Base-by-base conservation (phyloP, 2,329 filamentous ascomycete species). In the Talaromyces albobiverticillius region DNA sequence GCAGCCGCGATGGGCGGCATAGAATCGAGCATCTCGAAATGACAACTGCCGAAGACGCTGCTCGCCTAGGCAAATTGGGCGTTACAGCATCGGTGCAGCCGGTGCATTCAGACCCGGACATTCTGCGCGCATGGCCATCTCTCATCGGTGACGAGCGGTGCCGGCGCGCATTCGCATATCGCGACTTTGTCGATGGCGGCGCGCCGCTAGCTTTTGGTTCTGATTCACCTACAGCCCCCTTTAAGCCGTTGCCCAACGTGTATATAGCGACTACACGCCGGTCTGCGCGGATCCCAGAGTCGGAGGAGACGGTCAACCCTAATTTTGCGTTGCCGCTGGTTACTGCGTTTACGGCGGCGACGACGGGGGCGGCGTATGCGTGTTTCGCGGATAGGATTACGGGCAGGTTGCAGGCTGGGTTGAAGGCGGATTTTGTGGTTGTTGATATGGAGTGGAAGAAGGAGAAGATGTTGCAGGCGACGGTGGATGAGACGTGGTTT, bases 1-100 rank as follows among this genome's bases (percentile, higher is more conserved):
- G 63, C 20, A 69, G 69, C 1, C 71, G 72, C 3, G 70, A 68
- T 16, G 70, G 71, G 41, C 69, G 78, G 20, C 78, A 79, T 57
- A 71, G 78, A 45, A 79, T 80, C 56, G 78, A 80, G 60, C 78
- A 80, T 63, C 67, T 80, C 10, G 78, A 80, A 57, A 64, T 80
- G 54, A 76, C 75, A 0, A 69, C 74, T 0, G 74, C 75, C 1
- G 71, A 74, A 56, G 77, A 80, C 57, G 77, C 76, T 2, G 71
- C 66, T 46, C 63, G 77, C n/a, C 66, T 80, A 4, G 75, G 75
- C 1, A 57, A 72, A 43, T 65, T 77, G 2, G 77, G 77, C 3
- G 78, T 80, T 59, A 73, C 70, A 0, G 71, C 71, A 2, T 73
- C 71, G 0, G 62, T 73, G 4, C 71, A 73, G 46, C 67, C 71